Evolutionary conservation across 495 filamentous ascomycete species (phyloP).

Genomic region (Neurospora sp.): DNA sequence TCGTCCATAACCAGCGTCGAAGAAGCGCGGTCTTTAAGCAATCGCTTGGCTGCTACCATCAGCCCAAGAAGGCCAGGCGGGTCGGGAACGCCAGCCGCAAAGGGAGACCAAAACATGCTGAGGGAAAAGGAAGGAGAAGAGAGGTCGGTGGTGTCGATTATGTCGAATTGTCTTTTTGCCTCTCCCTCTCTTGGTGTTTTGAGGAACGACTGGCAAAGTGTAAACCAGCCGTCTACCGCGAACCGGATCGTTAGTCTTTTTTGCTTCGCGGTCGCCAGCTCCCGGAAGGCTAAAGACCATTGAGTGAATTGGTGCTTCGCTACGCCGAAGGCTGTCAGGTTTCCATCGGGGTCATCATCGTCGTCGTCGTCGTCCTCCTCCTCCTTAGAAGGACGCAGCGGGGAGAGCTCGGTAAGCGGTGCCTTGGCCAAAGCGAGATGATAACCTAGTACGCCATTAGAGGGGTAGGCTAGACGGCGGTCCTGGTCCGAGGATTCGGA

Average conservation of each 20-base stretch:
- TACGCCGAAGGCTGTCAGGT: slow-evolving; percentile 3
- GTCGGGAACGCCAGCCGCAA: slow-evolving; percentile 16
- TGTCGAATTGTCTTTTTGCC: slow-evolving; percentile 33
- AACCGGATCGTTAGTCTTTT: slow-evolving; percentile 30
- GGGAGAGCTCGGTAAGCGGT: slow-evolving; percentile 6
- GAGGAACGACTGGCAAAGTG: slow-evolving; percentile 27
- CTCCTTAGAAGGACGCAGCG: not conserved
- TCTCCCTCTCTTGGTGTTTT: no score
- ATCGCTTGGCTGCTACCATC: slow-evolving; percentile 34
- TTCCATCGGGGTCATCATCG: not conserved
- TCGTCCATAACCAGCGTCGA: slow-evolving; percentile 28
- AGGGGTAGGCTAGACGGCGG: slow-evolving; percentile 29
- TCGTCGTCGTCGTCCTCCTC: not conserved
- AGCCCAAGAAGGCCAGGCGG: slow-evolving; percentile 39
- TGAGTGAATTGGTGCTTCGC: slow-evolving; percentile 21
- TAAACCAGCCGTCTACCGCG: slow-evolving; percentile 32
- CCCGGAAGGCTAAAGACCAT: slow-evolving; percentile 25
- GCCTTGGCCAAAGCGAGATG: slow-evolving; percentile 28
- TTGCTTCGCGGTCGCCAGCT: not conserved
- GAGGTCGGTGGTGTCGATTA: slow-evolving; percentile 51
- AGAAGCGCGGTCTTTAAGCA: slow-evolving; percentile 29
- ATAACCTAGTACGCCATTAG: slow-evolving; percentile 36
- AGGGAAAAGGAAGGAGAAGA: not conserved
- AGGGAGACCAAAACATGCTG: not conserved
- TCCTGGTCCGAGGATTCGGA: not conserved